These are phyloP conservation scores for Aspergillus bridgeri DNA, from an alignment of 495 filamentous ascomycete species.

Conservation along the genomic window DNA sequence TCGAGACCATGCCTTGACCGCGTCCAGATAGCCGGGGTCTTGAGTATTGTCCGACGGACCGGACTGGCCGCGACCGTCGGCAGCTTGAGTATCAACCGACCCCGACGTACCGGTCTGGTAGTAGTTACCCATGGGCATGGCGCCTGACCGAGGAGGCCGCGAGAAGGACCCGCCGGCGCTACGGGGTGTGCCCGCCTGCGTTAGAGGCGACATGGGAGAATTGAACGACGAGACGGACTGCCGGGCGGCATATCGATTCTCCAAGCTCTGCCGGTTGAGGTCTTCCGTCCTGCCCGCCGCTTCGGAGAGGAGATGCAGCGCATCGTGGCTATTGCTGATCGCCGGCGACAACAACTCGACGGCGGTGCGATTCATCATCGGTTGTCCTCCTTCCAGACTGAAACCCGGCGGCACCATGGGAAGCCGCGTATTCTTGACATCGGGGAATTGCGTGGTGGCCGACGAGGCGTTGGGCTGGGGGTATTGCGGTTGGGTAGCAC, in stretches of 20 bases:
- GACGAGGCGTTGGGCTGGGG: constrained; percentile 25
- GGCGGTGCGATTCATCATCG: constrained; percentile 53
- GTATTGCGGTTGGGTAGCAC: constrained; percentile 22
- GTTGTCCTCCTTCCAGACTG: constrained; percentile 35
- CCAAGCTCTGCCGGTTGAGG: constrained; percentile 40
- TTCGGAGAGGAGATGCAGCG: constrained; percentile 57
- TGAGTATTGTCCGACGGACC: constrained; percentile 24
- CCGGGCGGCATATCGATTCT: constrained; percentile 36
- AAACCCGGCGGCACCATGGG: constrained; percentile 23
- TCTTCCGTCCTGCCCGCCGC: constrained; percentile 53
- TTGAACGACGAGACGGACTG: constrained; percentile 44
- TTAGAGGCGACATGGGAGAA: constrained; percentile 39
- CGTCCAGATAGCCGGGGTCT: constrained; percentile 50
- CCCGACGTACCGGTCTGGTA: constrained; percentile 26
- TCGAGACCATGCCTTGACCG: constrained; percentile 80
- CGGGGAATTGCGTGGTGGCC: constrained; percentile 26
- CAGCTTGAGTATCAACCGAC: constrained; percentile 29
- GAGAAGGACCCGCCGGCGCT: constrained; percentile 37
- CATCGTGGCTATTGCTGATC: constrained; percentile 58
- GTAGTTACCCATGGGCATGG: constrained; percentile 28
- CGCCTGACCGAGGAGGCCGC: constrained; percentile 31
- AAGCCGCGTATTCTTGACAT: constrained; percentile 27
- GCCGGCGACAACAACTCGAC: constrained; percentile 54
- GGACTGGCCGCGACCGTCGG: constrained; percentile 27
- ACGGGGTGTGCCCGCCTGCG: constrained; percentile 39